These are phyloP conservation scores for Hygrocybe coccinea DNA, from an alignment of 768 basidiomycete genomes.

Conservation along the genomic window DNA sequence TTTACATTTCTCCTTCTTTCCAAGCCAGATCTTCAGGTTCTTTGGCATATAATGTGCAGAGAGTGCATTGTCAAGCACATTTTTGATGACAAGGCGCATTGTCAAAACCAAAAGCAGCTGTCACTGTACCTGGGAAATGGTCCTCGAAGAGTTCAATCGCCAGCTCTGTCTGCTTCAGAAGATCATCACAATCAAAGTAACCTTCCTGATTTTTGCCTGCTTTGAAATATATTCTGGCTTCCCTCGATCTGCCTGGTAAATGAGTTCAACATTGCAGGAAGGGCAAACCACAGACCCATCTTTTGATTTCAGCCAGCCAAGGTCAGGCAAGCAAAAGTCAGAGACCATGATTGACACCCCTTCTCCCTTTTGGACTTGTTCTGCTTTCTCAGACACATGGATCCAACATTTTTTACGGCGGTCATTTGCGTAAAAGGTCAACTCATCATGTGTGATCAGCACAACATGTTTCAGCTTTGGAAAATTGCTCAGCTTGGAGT, in stretches of 20 bases:
- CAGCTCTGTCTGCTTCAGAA: constrained; percentile 16
- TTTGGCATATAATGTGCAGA: not conserved
- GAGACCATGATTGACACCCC: constrained; percentile 29
- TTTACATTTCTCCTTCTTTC: not conserved
- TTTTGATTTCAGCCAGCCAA: constrained; percentile 14
- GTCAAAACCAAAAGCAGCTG: constrained; percentile 14
- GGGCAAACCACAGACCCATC: constrained; percentile 6
- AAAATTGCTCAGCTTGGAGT: constrained; percentile 9
- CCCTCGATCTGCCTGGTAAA: constrained; percentile 4
- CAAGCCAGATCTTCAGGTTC: not conserved
- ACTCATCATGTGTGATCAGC: constrained; percentile 24
- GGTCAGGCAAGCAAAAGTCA: constrained; percentile 27
- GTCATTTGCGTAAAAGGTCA: constrained; percentile 30
- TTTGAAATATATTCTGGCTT: constrained; percentile 20
- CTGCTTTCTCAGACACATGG: constrained; percentile 9
- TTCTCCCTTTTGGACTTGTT: constrained; percentile 28
- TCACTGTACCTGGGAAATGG: constrained; percentile 15
- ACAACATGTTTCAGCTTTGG: constrained; percentile 3
- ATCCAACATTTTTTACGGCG: constrained; percentile 19
- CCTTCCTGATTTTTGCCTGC: constrained; percentile 24
- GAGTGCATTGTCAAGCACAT: not conserved
- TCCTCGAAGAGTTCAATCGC: constrained; percentile 23
- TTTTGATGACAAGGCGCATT: constrained; percentile 14
- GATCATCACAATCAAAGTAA: constrained; percentile 21
- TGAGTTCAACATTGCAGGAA: not conserved